These are phyloP conservation scores for Talaromyces rugulosus DNA, from an alignment of 2,329 filamentous ascomycete genomes.

Conservation along the genomic window DNA sequence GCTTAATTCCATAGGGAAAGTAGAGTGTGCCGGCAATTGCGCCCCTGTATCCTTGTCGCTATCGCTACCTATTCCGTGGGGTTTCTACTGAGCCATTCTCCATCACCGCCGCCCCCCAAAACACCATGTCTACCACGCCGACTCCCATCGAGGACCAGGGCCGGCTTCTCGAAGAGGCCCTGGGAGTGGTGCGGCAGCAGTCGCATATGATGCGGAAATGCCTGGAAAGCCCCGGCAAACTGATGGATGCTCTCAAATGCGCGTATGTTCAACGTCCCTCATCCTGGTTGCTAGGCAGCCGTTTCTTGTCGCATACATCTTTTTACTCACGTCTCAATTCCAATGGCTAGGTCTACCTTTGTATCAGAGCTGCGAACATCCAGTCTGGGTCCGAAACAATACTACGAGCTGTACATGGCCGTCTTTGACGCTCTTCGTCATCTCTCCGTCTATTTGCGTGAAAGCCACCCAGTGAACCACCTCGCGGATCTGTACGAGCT, in stretches of 20 bases:
- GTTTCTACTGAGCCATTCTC: not conserved
- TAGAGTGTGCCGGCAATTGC: not conserved
- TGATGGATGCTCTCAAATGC: conserved; percentile 99
- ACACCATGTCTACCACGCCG: conserved; percentile 49
- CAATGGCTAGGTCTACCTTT: conserved; percentile 75
- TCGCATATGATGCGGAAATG: conserved; percentile 96
- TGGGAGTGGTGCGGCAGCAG: conserved; percentile 95
- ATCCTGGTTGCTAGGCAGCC: conserved; percentile 23
- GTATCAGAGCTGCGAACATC: conserved; percentile 98
- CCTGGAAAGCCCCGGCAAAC: conserved; percentile 92
- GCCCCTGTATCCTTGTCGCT: not conserved
- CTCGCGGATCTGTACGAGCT: conserved; percentile 96
- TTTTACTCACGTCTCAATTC: conserved; percentile 6
- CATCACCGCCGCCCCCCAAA: not conserved
- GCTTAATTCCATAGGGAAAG: not conserved
- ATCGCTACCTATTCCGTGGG: not conserved
- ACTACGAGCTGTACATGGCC: conserved; percentile 99
- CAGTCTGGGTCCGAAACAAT: conserved; percentile 96
- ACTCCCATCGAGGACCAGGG: conserved; percentile 74
- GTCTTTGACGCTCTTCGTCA: conserved; percentile 97
- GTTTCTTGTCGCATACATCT: conserved; percentile 14
- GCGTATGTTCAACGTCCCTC: conserved; percentile 60
- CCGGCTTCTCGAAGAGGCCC: conserved; percentile 92
- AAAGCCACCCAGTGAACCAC: conserved; percentile 96
- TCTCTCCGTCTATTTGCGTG: conserved; percentile 90